Base-by-base conservation (phyloP, 2,329 filamentous ascomycete genomes). In the Alternaria panax region DNA sequence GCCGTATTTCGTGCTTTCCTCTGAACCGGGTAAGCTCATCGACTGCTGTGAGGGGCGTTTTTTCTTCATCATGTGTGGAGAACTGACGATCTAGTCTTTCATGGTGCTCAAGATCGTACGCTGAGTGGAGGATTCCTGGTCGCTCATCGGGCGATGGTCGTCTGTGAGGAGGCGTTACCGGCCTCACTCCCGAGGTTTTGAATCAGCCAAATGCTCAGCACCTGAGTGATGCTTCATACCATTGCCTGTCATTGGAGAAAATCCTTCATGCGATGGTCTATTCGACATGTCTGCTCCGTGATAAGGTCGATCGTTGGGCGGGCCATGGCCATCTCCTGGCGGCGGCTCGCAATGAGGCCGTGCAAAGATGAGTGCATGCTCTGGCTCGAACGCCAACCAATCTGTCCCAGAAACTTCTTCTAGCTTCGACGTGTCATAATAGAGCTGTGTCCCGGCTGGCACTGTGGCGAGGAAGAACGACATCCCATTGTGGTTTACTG, bases 361-460 rank as follows among this genome's bases (percentile, higher is more conserved):
- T 52, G 50, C 38, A 24, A 93, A 92, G 3, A 81, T 72, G 64
- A 90, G 81, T 0, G 90, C 88, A 75, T 93, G 91, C 67, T 93
- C 90, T 4, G 89, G 84, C 73, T 93, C 90, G 69, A 92, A 93
- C 0, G 91, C 90, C 1, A 93, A 80, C 90, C 90, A 92, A 68
- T 92, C 88, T 3, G 82, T 84, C 0, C 82, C 84, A 2, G 77
- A 14, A 14, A 34, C 12, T 14, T 14, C 30, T 34, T 83, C 75
- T 0, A 79, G 65, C 0, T 69, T 73, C 8, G 65, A 65, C 0
- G 82, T 83, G 12, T 91, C 90, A 70, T 93, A 90, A 68, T 92
- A 91, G 9, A 92, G 75, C 34, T 88, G 78, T 0, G 87, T 89
- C 3, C 87, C 89, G 18, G 81, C 79, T 0, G 90, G 89, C 0